Percentiles rank a stretch among this genome's conserved stretches.
These are phyloP conservation scores for Xerophyta viscosa DNA, from an alignment of 106 monocot species.

Conservation along the genomic window DNA sequence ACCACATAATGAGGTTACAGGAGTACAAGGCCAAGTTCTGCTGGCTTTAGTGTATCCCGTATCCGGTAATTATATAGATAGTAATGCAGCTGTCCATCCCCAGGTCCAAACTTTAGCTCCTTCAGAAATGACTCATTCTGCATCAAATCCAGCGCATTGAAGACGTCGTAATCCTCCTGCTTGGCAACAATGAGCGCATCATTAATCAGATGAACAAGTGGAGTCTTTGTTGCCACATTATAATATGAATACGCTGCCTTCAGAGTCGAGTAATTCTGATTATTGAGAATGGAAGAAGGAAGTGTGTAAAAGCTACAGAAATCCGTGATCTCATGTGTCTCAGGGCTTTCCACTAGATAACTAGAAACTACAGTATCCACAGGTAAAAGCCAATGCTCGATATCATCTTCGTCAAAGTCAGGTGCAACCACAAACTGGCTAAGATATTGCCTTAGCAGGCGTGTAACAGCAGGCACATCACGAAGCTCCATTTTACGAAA, in stretches of 20 bases:
- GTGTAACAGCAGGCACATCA: conserved; percentile 62
- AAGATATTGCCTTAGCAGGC: conserved; percentile 52
- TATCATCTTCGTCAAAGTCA: conserved; percentile 59
- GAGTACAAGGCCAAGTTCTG: conserved; percentile 64
- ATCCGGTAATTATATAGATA: conserved; percentile 67
- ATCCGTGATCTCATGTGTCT: conserved; percentile 63
- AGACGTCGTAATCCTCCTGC: conserved; percentile 71
- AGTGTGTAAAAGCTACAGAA: conserved; percentile 81
- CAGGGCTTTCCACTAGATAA: conserved; percentile 65
- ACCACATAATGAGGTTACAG: no score
- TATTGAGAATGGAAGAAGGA: conserved; percentile 55
- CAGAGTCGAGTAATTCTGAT: conserved; percentile 49
- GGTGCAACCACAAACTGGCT: conserved; percentile 51
- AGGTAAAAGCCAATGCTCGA: conserved; percentile 76
- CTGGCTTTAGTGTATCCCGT: conserved; percentile 28
- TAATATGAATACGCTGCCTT: conserved; percentile 82
- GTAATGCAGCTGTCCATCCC: conserved; percentile 83
- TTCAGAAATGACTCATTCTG: conserved; percentile 67
- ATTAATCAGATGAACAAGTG: conserved; percentile 65
- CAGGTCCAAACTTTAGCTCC: conserved; percentile 79
- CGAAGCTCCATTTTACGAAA: conserved; percentile 77
- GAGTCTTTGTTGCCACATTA: conserved; percentile 59
- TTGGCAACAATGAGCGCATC: conserved; percentile 77
- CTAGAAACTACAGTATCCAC: conserved; percentile 58
- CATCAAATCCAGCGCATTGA: conserved; percentile 80